Evolutionary conservation across 164 flowering plant genomes (phyloP).

Genomic region (Vitis amurensis): DNA sequence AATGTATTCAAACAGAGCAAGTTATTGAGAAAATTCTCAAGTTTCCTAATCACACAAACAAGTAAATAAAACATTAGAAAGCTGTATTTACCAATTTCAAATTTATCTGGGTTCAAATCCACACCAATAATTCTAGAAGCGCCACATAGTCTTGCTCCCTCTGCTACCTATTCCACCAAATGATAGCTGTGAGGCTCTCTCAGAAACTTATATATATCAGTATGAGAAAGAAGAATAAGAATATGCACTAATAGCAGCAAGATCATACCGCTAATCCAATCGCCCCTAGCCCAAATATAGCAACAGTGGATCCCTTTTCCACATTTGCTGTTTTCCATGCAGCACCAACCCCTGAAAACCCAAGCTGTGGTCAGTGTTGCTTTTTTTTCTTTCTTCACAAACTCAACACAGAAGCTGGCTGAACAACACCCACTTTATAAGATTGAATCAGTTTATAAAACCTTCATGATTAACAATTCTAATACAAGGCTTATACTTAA

Average conservation of each 20-base stretch:
- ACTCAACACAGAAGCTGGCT: neutral
- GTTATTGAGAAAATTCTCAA: neutral
- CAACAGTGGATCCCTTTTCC: conserved; percentile 65
- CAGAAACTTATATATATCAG: neutral
- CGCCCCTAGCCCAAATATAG: conserved; percentile 61
- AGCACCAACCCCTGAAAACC: conserved; percentile 56
- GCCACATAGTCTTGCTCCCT: conserved; percentile 61
- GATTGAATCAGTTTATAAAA: too few relatives aligned
- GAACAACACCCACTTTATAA: too few relatives aligned
- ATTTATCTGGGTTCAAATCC: conserved; percentile 50
- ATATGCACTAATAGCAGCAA: neutral
- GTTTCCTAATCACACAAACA: neutral
- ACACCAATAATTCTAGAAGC: conserved; percentile 59
- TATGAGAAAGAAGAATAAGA: neutral
- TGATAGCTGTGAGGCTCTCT: neutral
- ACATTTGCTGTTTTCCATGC: conserved; percentile 66
- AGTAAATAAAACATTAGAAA: neutral
- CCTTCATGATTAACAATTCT: too few relatives aligned
- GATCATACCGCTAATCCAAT: conserved; percentile 61
- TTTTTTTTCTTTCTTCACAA: neutral
- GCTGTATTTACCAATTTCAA: conserved; percentile 37
- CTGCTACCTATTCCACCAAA: conserved; percentile 48
- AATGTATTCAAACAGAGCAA: too few relatives aligned
- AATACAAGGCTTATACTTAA: too few relatives aligned
- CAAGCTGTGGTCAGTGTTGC: neutral